These are phyloP conservation scores for Talaromyces trachyspermus DNA, from an alignment of 495 filamentous ascomycete genomes.

Conservation along the genomic window DNA sequence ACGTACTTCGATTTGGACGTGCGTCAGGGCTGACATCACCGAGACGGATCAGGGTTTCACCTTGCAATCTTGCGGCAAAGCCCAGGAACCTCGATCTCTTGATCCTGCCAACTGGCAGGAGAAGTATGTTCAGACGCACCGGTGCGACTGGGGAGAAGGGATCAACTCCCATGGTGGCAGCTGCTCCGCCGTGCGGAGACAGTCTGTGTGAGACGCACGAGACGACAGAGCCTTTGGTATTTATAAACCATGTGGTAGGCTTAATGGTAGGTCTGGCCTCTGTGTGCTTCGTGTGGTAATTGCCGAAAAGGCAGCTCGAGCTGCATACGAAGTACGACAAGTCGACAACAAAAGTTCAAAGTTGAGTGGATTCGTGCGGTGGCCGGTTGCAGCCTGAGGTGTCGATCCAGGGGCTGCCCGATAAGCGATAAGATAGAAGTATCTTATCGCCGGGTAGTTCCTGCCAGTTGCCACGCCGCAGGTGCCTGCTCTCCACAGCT, in stretches of 20 bases:
- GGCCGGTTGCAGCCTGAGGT: constrained; percentile 6
- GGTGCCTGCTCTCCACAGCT: too few species aligned
- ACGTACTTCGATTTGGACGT: constrained; percentile 80
- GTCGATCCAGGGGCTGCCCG: not conserved
- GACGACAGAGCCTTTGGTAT: constrained; percentile 18
- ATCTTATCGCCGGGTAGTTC: too few species aligned
- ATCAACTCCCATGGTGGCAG: constrained; percentile 72
- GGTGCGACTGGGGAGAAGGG: constrained; percentile 82
- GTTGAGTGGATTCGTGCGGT: not conserved
- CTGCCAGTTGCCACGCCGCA: too few species aligned
- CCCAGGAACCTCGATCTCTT: constrained; percentile 69
- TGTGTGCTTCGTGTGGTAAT: too few species aligned
- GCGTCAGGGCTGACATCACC: constrained; percentile 86
- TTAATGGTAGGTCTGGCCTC: too few species aligned
- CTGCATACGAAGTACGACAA: not conserved
- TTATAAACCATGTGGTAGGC: constrained; percentile 18
- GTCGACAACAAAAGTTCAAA: not conserved
- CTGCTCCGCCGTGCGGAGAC: constrained; percentile 20
- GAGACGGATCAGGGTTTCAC: constrained; percentile 77
- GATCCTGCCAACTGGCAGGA: constrained; percentile 81
- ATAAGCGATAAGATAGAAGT: constrained; percentile 4
- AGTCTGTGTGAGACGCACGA: constrained; percentile 25
- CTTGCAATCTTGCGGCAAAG: constrained; percentile 70
- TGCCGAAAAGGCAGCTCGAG: too few species aligned
- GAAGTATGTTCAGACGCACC: constrained; percentile 73